A percentile compares a stretch with the other conserved stretches of the same genome.
These are phyloP conservation scores for Trypanosoma mega DNA, from an alignment of 208 protist species.

Conservation along the genomic window DNA sequence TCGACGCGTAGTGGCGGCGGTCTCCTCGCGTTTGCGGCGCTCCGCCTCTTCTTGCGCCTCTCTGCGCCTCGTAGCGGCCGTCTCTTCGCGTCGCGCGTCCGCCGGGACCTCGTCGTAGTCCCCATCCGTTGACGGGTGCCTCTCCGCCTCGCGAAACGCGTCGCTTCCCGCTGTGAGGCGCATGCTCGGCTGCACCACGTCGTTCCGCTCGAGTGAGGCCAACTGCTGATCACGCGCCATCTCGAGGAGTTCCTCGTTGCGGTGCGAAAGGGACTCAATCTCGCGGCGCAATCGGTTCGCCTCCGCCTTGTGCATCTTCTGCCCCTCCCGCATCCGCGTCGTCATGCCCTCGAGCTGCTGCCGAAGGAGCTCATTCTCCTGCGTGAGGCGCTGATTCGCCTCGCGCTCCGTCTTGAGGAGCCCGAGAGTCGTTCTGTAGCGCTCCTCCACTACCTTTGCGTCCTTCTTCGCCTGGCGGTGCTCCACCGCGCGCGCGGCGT, in stretches of 20 bases:
- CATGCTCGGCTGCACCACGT: no score
- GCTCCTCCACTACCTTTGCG: constrained; percentile 70
- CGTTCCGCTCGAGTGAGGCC: constrained; percentile 31
- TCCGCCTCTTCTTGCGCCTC: neutral
- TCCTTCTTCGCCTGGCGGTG: constrained; percentile 64
- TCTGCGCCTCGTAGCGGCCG: constrained; percentile 14
- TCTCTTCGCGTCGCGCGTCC: no score
- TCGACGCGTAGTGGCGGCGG: neutral
- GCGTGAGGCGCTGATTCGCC: constrained; percentile 51
- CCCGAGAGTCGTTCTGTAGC: constrained; percentile 59
- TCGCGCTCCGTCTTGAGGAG: constrained; percentile 75
- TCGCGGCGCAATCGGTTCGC: constrained; percentile 71
- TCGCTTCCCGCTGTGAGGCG: no score
- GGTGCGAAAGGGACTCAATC: constrained; percentile 77
- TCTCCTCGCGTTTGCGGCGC: neutral
- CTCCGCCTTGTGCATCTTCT: constrained; percentile 68
- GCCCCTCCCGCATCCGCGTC: constrained; percentile 62
- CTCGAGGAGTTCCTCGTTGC: constrained; percentile 78
- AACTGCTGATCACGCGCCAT: constrained; percentile 80
- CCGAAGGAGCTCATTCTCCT: constrained; percentile 81
- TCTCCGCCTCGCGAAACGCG: no score
- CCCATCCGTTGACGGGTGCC: no score
- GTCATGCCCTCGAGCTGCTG: constrained; percentile 81
- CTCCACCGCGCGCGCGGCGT: constrained; percentile 36
- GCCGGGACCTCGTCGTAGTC: no score